Conservation (phyloP, 495 filamentous ascomycete species). For the Xanthoparmelia taractica region DNA sequence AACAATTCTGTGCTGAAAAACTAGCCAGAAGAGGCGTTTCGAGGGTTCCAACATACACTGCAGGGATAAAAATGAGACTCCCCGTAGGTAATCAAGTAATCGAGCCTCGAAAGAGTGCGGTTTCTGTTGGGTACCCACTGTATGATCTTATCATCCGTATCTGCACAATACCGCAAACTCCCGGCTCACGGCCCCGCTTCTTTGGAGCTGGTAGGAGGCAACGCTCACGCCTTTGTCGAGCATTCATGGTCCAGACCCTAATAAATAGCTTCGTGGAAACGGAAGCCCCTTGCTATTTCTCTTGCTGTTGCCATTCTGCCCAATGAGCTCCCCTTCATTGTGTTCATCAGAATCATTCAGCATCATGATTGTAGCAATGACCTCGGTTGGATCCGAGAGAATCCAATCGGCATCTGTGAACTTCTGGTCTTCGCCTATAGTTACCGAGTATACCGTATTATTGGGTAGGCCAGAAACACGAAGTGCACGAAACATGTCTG, state of each 20-base stretch:
- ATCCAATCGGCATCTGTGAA: constrained; percentile 82
- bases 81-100: neutral
- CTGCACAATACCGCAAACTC: neutral
- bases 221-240: neutral
- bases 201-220: neutral
- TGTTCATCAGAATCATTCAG: constrained; percentile 38
- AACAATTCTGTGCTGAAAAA: neutral
- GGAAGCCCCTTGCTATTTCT: neutral
- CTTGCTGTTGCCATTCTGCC: neutral
- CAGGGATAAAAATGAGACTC: neutral
- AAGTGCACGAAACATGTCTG: constrained; percentile 60
- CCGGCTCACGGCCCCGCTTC: neutral
- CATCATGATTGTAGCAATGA: constrained; percentile 68
- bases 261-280: neutral
- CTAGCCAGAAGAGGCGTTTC: neutral
- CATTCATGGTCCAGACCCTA: neutral
- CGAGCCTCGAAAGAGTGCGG: neutral
- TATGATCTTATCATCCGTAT: neutral
- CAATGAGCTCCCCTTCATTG: neutral
- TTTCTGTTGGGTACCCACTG: neutral
- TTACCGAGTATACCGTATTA: constrained; percentile 73
- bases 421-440: constrained; percentile 80
- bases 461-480: constrained; percentile 47
- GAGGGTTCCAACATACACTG: neutral
- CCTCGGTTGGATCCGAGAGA: constrained; percentile 76